Percentiles rank a stretch among this genome's conserved stretches.
Evolutionary conservation across 257 asterid genomes (phyloP).

Genomic region (Jasminum sambac): DNA sequence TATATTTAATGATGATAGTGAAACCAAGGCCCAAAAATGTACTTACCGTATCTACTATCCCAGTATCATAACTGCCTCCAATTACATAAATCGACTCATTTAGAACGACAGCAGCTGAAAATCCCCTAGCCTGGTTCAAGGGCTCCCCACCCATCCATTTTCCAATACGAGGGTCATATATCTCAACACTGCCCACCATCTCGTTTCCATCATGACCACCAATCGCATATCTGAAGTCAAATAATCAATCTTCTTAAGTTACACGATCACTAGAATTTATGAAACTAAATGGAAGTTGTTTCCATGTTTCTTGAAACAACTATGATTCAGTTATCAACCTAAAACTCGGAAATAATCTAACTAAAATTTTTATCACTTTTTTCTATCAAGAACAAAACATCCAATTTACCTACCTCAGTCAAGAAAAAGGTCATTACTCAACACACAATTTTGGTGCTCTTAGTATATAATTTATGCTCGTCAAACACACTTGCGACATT

Average conservation of each 20-base stretch:
- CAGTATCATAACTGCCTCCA: slow-evolving; percentile 56
- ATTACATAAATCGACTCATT: slow-evolving; percentile 57
- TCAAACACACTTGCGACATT: no score
- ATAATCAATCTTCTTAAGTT: slow-evolving; percentile 10
- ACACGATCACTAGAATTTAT: not conserved
- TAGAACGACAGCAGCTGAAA: slow-evolving; percentile 54
- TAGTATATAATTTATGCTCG: no score
- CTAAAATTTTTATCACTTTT: not conserved
- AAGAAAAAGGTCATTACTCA: not conserved
- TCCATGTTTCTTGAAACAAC: not conserved
- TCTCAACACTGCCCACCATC: slow-evolving; percentile 60
- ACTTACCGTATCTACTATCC: slow-evolving; percentile 49
- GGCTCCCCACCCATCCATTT: slow-evolving; percentile 63
- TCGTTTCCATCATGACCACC: slow-evolving; percentile 70
- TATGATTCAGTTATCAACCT: not conserved
- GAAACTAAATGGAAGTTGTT: not conserved
- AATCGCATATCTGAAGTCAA: slow-evolving; percentile 56
- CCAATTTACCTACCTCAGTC: not conserved
- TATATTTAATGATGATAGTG: not conserved
- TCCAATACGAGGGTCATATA: slow-evolving; percentile 71
- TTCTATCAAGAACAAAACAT: not conserved
- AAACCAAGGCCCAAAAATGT: not conserved
- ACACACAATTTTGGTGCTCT: no score
- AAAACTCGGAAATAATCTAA: not conserved
- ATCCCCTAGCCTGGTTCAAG: slow-evolving; percentile 64